These are phyloP conservation scores for Paramyrothecium sp. DNA, from an alignment of 2,329 filamentous ascomycete species.

Conservation along the genomic window DNA sequence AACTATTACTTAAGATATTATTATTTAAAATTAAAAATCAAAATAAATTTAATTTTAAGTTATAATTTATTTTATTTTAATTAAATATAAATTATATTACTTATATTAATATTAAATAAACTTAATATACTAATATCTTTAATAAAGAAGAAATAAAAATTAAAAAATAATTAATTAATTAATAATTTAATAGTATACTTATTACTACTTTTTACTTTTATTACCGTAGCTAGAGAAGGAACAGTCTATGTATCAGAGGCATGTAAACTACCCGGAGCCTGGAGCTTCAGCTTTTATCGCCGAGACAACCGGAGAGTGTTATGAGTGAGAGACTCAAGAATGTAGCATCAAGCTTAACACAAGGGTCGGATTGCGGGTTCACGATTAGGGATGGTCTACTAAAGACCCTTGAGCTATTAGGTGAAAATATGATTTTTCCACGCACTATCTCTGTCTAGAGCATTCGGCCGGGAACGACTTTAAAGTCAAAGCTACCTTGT, in stretches of 20 bases:
- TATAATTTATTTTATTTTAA: not conserved
- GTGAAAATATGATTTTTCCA: too few relatives aligned
- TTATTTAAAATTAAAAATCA: not conserved
- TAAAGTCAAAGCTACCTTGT: too few relatives aligned
- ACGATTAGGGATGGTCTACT: too few relatives aligned
- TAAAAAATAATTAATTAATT: not conserved
- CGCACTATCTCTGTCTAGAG: too few relatives aligned
- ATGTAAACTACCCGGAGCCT: not conserved
- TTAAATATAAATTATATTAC: slow-evolving; percentile 1
- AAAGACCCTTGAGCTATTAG: too few relatives aligned
- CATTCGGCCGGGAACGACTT: too few relatives aligned
- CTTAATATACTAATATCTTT: not conserved
- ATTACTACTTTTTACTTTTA: not conserved
- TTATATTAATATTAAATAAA: not conserved
- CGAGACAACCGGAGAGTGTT: too few relatives aligned
- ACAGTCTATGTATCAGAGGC: not conserved
- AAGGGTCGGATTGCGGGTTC: too few relatives aligned
- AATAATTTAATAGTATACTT: slow-evolving; percentile 1
- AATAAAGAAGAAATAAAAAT: not conserved
- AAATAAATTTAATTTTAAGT: slow-evolving; percentile 1
- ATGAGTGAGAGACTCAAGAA: too few relatives aligned
- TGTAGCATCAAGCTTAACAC: too few relatives aligned
- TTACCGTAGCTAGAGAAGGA: not conserved
- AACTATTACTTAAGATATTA: not conserved
- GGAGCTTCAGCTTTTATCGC: not conserved